Conservation (phyloP, 2,329 filamentous ascomycete species). For the Scolecobasidium constrictum region DNA sequence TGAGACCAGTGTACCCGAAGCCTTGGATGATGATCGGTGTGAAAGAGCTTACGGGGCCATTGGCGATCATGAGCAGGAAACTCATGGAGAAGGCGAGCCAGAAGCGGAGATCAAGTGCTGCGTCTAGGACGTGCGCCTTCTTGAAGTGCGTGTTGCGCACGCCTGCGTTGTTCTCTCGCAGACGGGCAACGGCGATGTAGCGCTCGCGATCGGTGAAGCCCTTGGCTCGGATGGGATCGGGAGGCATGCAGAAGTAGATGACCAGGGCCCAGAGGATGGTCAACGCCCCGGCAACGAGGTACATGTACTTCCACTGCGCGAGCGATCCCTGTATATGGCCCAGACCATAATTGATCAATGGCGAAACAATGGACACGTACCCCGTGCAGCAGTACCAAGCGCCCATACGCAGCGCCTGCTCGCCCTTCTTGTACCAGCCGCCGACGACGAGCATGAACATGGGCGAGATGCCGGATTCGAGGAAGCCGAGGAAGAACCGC, state of each 20-base stretch:
- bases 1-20: slow-evolving; percentile 33
- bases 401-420: slow-evolving; percentile 15
- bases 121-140: slow-evolving; percentile 29
- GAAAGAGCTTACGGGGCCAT: slow-evolving; percentile 35
- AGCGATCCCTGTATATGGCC: slow-evolving; percentile 30
- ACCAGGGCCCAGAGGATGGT: slow-evolving; percentile 31
- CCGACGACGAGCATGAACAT: slow-evolving; percentile 38
- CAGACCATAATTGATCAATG: slow-evolving; percentile 38
- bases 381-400: slow-evolving; percentile 18
- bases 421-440: slow-evolving; percentile 15
- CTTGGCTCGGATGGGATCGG: slow-evolving; percentile 20
- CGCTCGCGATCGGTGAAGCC: slow-evolving; percentile 26
- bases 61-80: slow-evolving; percentile 32
- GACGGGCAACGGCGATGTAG: slow-evolving; percentile 18
- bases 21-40: slow-evolving; percentile 34
- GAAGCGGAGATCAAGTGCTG: slow-evolving; percentile 22
- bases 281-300: slow-evolving; percentile 29
- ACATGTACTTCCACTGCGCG: slow-evolving; percentile 33
- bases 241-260: slow-evolving; percentile 20
- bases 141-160: slow-evolving; percentile 35
- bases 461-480: slow-evolving; percentile 39
- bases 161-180: slow-evolving; percentile 19
- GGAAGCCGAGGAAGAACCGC: slow-evolving; percentile 37
- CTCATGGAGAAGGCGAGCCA: slow-evolving; percentile 31
- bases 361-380: slow-evolving; percentile 34